A percentile compares a stretch with the other conserved stretches of the same genome.
phyloP scores from a whole-genome alignment of 2,329 filamentous ascomycete species.

The Lecanoromycetidae sp. region DNA sequence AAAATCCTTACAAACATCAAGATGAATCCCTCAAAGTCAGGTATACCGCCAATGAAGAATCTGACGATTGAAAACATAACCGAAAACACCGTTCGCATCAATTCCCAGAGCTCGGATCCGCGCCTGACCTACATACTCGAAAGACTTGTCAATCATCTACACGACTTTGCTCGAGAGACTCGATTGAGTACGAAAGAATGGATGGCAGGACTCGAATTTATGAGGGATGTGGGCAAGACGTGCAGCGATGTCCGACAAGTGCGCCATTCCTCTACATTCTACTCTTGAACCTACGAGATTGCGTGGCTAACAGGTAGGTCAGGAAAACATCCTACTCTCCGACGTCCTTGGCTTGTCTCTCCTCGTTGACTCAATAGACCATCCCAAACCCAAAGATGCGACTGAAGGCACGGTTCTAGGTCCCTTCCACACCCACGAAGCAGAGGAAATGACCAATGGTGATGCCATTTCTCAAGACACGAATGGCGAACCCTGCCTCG shows the following conservation, averaged over 20 bases:
- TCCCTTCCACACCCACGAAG: slow-evolving; percentile 74
- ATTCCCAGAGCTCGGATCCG: slow-evolving; percentile 53
- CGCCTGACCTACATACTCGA: slow-evolving; percentile 62
- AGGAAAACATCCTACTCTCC: slow-evolving; percentile 73
- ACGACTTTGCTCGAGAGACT: slow-evolving; percentile 72
- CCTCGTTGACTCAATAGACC: slow-evolving; percentile 70
- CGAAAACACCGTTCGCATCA: slow-evolving; percentile 61
- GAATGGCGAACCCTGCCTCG: slow-evolving; percentile 56
- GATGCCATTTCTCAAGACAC: slow-evolving; percentile 55
- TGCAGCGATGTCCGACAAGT: slow-evolving; percentile 62
- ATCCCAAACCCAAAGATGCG: slow-evolving; percentile 57
- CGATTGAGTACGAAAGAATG: slow-evolving; percentile 64
- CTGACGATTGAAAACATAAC: slow-evolving; percentile 72
- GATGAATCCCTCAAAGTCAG: slow-evolving; percentile 36
- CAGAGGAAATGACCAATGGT: slow-evolving; percentile 43
- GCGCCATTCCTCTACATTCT: slow-evolving; percentile 19
- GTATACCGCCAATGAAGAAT: slow-evolving; percentile 47
- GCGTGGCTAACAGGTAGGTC: neutral
- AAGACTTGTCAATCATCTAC: slow-evolving; percentile 61
- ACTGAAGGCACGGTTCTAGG: slow-evolving; percentile 74
- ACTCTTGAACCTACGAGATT: neutral
- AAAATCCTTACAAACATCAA: neutral
- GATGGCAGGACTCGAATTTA: slow-evolving; percentile 61
- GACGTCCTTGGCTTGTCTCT: slow-evolving; percentile 69
- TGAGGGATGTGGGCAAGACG: slow-evolving; percentile 61